Percentiles rank a stretch among this genome's conserved stretches.
phyloP scores from a whole-genome alignment of 441 rosid genomes.

The Geranium incanum region DNA sequence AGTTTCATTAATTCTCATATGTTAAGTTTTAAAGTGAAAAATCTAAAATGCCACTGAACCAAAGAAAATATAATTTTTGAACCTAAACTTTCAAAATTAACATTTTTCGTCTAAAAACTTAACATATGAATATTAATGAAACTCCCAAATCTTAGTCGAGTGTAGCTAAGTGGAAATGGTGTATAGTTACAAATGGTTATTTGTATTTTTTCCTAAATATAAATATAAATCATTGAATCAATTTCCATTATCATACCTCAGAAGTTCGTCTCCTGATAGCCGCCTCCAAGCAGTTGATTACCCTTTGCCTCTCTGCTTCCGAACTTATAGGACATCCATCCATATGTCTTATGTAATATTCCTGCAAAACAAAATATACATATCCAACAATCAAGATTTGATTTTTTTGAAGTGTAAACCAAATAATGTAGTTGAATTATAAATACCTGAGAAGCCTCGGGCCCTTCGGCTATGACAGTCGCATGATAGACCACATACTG shows the following conservation, averaged over 20 bases:
- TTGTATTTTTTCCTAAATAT: too few relatives aligned
- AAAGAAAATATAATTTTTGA: too few relatives aligned
- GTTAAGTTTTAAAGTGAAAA: too few relatives aligned
- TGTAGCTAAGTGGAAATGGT: too few relatives aligned
- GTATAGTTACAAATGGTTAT: too few relatives aligned
- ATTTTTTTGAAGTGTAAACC: neutral
- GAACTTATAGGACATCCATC: conserved; percentile 87
- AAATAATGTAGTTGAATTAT: neutral
- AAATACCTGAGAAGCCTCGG: conserved; percentile 74
- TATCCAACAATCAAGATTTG: neutral
- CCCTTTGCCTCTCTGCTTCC: conserved; percentile 86
- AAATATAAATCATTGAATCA: conserved; percentile 4
- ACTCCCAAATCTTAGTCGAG: too few relatives aligned
- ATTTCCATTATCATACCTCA: conserved; percentile 39
- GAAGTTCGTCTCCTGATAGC: conserved; percentile 76
- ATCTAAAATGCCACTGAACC: too few relatives aligned
- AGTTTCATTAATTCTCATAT: too few relatives aligned
- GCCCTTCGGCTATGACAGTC: conserved; percentile 63
- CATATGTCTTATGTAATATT: conserved; percentile 77
- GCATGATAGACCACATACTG: conserved; percentile 72
- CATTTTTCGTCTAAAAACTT: too few relatives aligned
- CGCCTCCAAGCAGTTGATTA: conserved; percentile 83
- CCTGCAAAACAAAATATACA: conserved; percentile 31
- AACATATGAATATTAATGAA: too few relatives aligned
- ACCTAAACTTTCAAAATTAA: too few relatives aligned